Evolutionary conservation across 495 filamentous ascomycete species (phyloP).

Genomic region (Rostrohypoxylon terebratum): DNA sequence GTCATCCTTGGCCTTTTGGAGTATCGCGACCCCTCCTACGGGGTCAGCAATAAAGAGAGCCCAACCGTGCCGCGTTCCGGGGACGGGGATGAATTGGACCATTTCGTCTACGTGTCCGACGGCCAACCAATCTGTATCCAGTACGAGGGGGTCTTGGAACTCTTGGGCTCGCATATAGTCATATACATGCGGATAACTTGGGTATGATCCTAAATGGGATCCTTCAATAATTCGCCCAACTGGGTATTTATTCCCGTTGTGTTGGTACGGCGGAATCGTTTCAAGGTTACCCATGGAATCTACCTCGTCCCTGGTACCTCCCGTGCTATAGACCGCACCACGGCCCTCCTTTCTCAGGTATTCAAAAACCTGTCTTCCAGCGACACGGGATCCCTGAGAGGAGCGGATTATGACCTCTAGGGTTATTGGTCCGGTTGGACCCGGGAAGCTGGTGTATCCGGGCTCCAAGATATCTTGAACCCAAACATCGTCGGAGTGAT

Average conservation of each 20-base stretch:
- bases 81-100: background rate
- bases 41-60: slow-evolving; percentile 9
- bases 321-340: slow-evolving; percentile 9
- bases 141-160: slow-evolving; percentile 7
- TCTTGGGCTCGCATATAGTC: slow-evolving; percentile 12
- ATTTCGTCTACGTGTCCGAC: slow-evolving; percentile 19
- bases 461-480: slow-evolving; percentile 16
- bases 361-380: slow-evolving; percentile 15
- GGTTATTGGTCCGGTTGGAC: slow-evolving; percentile 3
- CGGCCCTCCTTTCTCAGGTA: slow-evolving; percentile 13
- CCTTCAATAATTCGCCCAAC: slow-evolving; percentile 9
- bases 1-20: background rate
- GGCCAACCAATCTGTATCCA: slow-evolving; percentile 9
- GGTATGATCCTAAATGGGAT: slow-evolving; percentile 4
- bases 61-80: background rate
- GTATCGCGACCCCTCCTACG: background rate
- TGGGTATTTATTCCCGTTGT: background rate
- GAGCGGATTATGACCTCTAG: slow-evolving; percentile 16
- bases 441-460: slow-evolving; percentile 12
- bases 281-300: slow-evolving; percentile 17
- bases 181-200: slow-evolving; percentile 7
- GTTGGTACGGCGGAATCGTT: slow-evolving; percentile 14
- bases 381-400: slow-evolving; percentile 6
- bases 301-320: slow-evolving; percentile 13
- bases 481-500: slow-evolving; percentile 16